These are phyloP conservation scores for Chamaenerion angustifolium DNA, from an alignment of 345 rosid genomes.

Conservation along the genomic window DNA sequence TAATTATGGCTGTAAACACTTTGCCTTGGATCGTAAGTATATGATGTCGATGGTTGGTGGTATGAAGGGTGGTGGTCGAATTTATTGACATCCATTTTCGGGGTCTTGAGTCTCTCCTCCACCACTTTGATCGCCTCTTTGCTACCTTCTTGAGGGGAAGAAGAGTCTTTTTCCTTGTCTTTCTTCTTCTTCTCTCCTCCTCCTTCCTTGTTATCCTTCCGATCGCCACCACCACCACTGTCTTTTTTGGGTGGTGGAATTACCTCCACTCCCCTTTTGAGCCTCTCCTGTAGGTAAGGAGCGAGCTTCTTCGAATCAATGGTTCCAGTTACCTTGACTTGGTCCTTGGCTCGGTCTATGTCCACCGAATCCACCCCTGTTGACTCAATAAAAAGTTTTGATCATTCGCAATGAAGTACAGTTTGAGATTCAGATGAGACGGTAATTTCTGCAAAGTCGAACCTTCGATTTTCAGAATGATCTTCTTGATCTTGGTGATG, in stretches of 20 bases:
- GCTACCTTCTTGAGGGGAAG: conserved; percentile 9
- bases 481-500: conserved; percentile 36
- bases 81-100: conserved; percentile 40
- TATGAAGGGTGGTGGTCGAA: conserved; percentile 25
- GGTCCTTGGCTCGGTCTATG: conserved; percentile 47
- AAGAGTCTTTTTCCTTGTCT: conserved; percentile 24
- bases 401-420: background rate
- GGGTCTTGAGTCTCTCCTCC: background rate
- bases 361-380: conserved; percentile 55
- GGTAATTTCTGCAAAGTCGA: background rate
- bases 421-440: background rate
- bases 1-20: conserved; percentile 2
- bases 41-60: conserved; percentile 16
- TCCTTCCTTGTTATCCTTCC: conserved; percentile 24
- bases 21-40: conserved; percentile 7
- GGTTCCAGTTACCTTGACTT: conserved; percentile 62
- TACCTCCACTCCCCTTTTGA: conserved; percentile 53
- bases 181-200: conserved; percentile 24
- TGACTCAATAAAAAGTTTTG: background rate
- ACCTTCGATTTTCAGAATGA: conserved; percentile 36
- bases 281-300: conserved; percentile 34
- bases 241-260: conserved; percentile 20
- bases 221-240: conserved; percentile 21
- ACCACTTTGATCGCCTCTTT: conserved; percentile 3
- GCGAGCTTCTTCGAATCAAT: conserved; percentile 42